Base-by-base conservation (phyloP, 495 filamentous ascomycete species). In the Lophiotrema nucula region DNA sequence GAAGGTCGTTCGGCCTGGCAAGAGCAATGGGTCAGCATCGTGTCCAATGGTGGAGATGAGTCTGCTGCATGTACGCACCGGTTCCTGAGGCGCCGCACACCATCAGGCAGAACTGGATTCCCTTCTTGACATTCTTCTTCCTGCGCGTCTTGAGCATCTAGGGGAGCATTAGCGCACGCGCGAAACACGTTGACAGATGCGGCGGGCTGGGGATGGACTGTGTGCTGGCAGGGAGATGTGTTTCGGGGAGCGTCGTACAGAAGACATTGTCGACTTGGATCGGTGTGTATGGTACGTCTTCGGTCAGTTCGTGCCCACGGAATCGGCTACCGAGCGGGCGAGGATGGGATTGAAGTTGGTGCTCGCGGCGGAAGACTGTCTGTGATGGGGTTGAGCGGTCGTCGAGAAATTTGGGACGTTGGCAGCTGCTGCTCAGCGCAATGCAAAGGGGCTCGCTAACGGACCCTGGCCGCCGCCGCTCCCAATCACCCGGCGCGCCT, bases 121-220 rank as follows among this genome's bases (percentile, higher is more conserved):
- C 93, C 87, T 97, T 98, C 88, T 98, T 98, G 77, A 97, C 92
- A 82, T 97, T 97, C 85, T 98, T 98, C 92, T 98, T 98, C 72
- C 90, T 86, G 77, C 93, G 92, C 73, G 96, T 91, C 87, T 95
- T 91, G 73, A 92, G 63, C 38, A 66, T 66, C 63, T 66, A 35
- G n/a, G 16, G 13, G 2, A 45, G 3, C 15, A 60, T 64, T 50
- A 65, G 61, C 60, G 56, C 56, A 67, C 19, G 52, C 65, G 68
- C 60, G 70, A 28, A n/a, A 42, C 10, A 47, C 31, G 58, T 19
- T 43, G 37, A 39, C 51, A 56, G 0, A 42, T 24, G 31, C 37
- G 49, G 43, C 43, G 49, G 59, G 33, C 26, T 16, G 58, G 37
- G 2, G 47, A 53, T 45, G 47, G 16, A 25, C 19, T 27, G 47